phyloP scores from a whole-genome alignment of 2,329 filamentous ascomycete species.

The Clarireedia homoeocarpa region DNA sequence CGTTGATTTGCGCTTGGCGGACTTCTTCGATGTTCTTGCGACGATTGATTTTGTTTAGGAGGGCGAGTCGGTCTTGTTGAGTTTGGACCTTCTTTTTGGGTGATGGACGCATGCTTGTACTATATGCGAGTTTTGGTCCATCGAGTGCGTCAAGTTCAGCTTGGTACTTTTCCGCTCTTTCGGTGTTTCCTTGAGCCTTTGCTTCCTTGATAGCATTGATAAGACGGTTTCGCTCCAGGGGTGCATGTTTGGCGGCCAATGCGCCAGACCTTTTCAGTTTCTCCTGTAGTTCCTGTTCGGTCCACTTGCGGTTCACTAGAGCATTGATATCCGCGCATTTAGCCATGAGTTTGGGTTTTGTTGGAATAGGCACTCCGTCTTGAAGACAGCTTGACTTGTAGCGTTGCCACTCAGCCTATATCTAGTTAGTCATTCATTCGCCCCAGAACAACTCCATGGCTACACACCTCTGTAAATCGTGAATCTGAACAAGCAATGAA shows the following conservation, averaged over 20 bases:
- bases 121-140: conserved; percentile 65
- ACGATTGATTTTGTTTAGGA: conserved; percentile 78
- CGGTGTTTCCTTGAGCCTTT: conserved; percentile 53
- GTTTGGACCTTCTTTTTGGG: conserved; percentile 47
- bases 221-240: conserved; percentile 60
- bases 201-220: conserved; percentile 60
- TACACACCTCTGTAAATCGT: conserved; percentile 67
- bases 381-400: conserved; percentile 68
- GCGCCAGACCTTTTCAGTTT: conserved; percentile 67
- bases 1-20: conserved; percentile 81
- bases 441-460: background rate
- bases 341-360: conserved; percentile 55
- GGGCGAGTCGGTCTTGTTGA: conserved; percentile 76
- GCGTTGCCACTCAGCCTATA: conserved; percentile 67
- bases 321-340: conserved; percentile 78
- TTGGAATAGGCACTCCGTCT: conserved; percentile 67
- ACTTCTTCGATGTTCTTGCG: conserved; percentile 80
- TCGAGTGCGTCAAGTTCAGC: conserved; percentile 56
- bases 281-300: conserved; percentile 70
- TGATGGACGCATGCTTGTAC: conserved; percentile 49
- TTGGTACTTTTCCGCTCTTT: conserved; percentile 45
- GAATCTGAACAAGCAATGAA: conserved; percentile 87
- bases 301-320: conserved; percentile 74
- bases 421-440: conserved; percentile 10
- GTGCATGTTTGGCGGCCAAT: conserved; percentile 57